Conservation (phyloP, 306 rosid species). For the Begonia masoniana region DNA sequence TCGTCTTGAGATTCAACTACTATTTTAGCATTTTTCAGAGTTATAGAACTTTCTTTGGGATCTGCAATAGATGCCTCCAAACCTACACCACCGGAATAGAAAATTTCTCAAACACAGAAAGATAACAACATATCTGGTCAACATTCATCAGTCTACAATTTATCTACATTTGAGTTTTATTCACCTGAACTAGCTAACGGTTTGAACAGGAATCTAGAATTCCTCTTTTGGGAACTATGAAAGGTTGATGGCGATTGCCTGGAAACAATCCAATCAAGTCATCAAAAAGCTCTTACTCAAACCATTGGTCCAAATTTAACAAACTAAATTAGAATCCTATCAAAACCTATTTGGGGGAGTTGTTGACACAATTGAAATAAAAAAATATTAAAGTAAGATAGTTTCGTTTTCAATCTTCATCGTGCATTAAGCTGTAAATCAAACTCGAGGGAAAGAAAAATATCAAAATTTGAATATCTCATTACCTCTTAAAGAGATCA, state of each 20-base stretch:
- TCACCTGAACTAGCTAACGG: conserved; percentile 36
- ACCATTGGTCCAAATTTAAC: neutral
- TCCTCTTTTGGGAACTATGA: conserved; percentile 11
- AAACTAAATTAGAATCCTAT: neutral
- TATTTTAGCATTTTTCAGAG: too few relatives aligned
- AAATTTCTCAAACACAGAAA: conserved; percentile 5
- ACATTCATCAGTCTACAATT: neutral
- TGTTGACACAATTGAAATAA: neutral
- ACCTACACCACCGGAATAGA: too few relatives aligned
- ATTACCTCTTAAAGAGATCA: too few relatives aligned
- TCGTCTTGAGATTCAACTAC: too few relatives aligned
- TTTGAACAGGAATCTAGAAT: conserved; percentile 6
- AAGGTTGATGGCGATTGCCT: conserved; percentile 3
- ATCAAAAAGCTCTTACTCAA: neutral
- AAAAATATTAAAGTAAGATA: neutral
- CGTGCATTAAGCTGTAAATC: too few relatives aligned
- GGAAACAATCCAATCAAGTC: neutral
- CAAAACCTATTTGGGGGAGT: neutral
- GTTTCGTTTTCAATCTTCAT: neutral
- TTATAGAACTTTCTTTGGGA: too few relatives aligned
- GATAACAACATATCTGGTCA: neutral
- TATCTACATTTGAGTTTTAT: neutral
- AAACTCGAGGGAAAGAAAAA: too few relatives aligned
- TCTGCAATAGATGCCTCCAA: too few relatives aligned
- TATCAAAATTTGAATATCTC: too few relatives aligned